Evolutionary conservation across 108 stramenopile species (phyloP), one percentile per base, ranked within the genome.

Genomic region (Epithemia pelagica): DNA sequence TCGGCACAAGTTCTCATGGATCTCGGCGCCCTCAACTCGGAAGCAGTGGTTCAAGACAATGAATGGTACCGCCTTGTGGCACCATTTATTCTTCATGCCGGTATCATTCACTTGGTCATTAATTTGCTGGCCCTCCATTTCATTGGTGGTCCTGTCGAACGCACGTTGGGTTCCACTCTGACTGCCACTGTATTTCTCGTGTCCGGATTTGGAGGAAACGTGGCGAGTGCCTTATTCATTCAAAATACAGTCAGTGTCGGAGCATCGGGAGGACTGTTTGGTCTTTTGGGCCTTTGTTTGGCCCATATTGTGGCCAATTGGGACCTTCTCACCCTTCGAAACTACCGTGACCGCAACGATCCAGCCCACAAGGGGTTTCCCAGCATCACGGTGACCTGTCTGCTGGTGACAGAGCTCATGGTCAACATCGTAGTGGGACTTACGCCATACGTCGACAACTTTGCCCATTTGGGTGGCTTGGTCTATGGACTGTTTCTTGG

Each of bases 51-150:
- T 29, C 78, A 92, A 30, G 74, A 82, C 54, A 88, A 87, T 32
- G 86, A 96, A 65, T 92, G 89, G 84, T 96, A 75, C 65, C 75
- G 96, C 26, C 65, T 98, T 21, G 78, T 95, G 61, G 84, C 89
- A 24, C 86, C 97, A 2, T 89, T 96, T 79, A 79, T 97, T 19
- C 82, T 98, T 33, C 97, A 98, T 76, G 96, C 95, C 0, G 97
- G 97, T 1, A 32, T 98, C 37, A 78, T 98, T 10, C 97, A 98
- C 67, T 92, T 89, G 63, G 15, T 96, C n/a, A 75, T 95, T 67
- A 98, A 98, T 77, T 91, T 95, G 91, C 54, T 82, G 19, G 95
- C 90, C 0, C 67, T 97, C 52, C 81, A 81, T 71, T 93, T 93
- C 69, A 79, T 97, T 66, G 97, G 97, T 0, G 79, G 67, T 2